Evolutionary conservation across 1,139 yeast species (phyloP).

Genomic region (Chernovozyma aurita): DNA sequence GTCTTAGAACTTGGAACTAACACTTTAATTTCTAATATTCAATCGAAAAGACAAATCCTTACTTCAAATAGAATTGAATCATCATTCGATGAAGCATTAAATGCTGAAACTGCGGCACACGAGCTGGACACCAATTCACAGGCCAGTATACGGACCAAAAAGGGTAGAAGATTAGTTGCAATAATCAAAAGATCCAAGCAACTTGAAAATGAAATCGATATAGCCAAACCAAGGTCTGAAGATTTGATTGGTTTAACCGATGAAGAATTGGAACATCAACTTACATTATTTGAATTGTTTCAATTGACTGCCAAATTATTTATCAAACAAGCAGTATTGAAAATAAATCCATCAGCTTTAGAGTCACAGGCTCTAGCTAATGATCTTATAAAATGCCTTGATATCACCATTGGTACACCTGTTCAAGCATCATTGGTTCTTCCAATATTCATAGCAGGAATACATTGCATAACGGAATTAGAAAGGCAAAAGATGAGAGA

Average conservation of each 20-base stretch:
- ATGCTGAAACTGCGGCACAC: neutral
- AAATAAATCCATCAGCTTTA: slow-evolving; percentile 57
- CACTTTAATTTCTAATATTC: neutral
- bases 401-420: slow-evolving; percentile 58
- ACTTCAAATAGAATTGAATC: neutral
- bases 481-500: slow-evolving; percentile 49
- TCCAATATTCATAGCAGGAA: slow-evolving; percentile 75
- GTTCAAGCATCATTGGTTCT: slow-evolving; percentile 72
- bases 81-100: slow-evolving; percentile 1
- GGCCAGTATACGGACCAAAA: slow-evolving; percentile 23
- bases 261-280: slow-evolving; percentile 59
- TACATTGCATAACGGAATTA: slow-evolving; percentile 50
- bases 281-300: slow-evolving; percentile 68
- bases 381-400: slow-evolving; percentile 54
- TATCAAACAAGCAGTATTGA: slow-evolving; percentile 57
- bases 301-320: slow-evolving; percentile 69
- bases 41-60: neutral
- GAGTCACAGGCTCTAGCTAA: slow-evolving; percentile 59
- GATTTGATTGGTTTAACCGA: slow-evolving; percentile 47
- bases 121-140: neutral
- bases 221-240: slow-evolving; percentile 49
- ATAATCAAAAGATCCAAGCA: slow-evolving; percentile 35
- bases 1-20: neutral
- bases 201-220: slow-evolving; percentile 48
- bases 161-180: slow-evolving; percentile 18